Evolutionary conservation across 2,329 filamentous ascomycete species (phyloP).

Genomic region (Exophiala phaeomuriformis): DNA sequence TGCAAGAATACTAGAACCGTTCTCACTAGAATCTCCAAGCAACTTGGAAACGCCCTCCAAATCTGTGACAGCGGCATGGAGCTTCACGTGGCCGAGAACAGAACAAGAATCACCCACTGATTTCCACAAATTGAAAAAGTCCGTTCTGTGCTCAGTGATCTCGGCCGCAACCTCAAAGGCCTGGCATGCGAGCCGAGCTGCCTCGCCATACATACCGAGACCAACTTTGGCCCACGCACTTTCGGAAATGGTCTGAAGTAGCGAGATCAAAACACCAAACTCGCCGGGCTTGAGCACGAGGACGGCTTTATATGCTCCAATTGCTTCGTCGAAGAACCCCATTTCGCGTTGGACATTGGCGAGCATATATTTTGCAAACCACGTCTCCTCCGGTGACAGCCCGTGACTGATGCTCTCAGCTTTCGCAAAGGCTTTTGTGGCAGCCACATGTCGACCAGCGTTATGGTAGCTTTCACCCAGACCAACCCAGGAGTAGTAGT

Average conservation of each 20-base stretch:
- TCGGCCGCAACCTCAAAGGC: slow-evolving; percentile 61
- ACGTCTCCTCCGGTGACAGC: slow-evolving; percentile 59
- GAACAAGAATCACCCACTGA: slow-evolving; percentile 80
- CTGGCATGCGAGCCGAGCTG: slow-evolving; percentile 61
- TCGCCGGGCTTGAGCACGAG: slow-evolving; percentile 62
- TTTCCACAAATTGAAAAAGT: slow-evolving; percentile 94
- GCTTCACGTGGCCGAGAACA: slow-evolving; percentile 71
- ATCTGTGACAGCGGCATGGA: slow-evolving; percentile 58
- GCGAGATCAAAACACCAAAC: slow-evolving; percentile 76
- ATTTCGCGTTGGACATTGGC: slow-evolving; percentile 90
- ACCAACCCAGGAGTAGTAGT: slow-evolving; percentile 95
- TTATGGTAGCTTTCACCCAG: slow-evolving; percentile 96
- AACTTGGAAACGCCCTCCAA: slow-evolving; percentile 25
- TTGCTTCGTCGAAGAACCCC: slow-evolving; percentile 79
- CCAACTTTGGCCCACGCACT: slow-evolving; percentile 69
- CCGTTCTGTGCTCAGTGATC: slow-evolving; percentile 54
- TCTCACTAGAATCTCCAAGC: slow-evolving; percentile 23
- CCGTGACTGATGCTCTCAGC: slow-evolving; percentile 67
- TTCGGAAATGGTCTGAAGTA: slow-evolving; percentile 83
- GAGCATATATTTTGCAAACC: slow-evolving; percentile 96
- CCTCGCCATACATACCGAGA: slow-evolving; percentile 78
- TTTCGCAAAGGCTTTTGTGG: slow-evolving; percentile 80
- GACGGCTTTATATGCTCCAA: slow-evolving; percentile 67
- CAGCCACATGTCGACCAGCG: slow-evolving; percentile 88
- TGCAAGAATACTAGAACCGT: slow-evolving; percentile 55